Conservation (phyloP, 257 asterid genomes). For the Solanum virginianum region DNA sequence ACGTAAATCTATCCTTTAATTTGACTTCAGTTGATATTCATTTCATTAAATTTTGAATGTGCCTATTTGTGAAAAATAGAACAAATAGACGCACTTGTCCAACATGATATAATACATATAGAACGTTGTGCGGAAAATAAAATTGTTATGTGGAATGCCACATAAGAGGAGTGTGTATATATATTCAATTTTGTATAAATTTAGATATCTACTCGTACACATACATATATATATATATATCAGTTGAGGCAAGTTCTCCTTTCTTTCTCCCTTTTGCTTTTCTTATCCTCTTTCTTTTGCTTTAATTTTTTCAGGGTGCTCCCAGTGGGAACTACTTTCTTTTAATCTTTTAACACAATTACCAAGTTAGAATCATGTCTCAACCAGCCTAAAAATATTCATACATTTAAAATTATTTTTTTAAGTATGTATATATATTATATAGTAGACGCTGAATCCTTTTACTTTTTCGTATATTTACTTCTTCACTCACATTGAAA, state of each 20-base stretch:
- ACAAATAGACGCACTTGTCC: no score
- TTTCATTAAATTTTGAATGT: no score
- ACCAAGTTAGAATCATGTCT: constrained; percentile 26
- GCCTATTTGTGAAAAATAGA: no score
- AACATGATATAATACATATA: no score
- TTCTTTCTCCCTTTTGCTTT: background rate
- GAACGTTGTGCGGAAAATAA: no score
- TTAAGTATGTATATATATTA: background rate
- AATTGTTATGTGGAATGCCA: no score
- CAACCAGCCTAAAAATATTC: background rate
- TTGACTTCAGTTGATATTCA: no score
- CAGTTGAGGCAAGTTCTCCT: background rate
- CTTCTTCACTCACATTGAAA: background rate
- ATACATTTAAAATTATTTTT: background rate
- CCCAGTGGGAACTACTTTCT: constrained; percentile 1
- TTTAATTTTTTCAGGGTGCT: background rate
- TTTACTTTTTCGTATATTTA: background rate
- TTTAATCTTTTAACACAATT: constrained; percentile 12
- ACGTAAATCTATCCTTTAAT: no score
- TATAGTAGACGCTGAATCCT: background rate
- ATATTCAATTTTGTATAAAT: no score
- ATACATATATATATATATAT: no score
- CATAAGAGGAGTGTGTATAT: background rate
- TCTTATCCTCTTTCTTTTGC: constrained; percentile 5
- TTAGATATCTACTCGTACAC: no score